Conservation (phyloP, 208 protist genomes). For the Leishmania aethiopica region DNA sequence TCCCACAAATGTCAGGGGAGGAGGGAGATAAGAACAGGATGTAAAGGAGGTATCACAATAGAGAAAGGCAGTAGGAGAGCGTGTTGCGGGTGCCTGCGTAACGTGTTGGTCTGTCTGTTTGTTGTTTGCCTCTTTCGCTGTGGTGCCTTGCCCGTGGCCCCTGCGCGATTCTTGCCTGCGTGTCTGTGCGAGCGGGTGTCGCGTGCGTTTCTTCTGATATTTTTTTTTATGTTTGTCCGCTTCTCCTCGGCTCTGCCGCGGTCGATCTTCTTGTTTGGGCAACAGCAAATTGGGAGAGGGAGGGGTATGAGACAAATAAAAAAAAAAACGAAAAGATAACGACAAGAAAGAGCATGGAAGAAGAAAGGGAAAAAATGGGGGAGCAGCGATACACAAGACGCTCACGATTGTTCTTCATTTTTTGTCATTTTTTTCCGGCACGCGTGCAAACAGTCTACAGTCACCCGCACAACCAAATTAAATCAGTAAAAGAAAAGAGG, state of each 20-base stretch:
- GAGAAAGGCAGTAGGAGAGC: background rate
- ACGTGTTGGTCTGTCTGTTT: background rate
- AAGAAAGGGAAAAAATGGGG: background rate
- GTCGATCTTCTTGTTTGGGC: background rate
- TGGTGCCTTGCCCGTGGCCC: background rate
- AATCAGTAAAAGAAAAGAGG: constrained; percentile 2
- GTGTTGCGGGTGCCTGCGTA: background rate
- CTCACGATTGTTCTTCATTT: background rate
- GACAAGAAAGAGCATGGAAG: background rate
- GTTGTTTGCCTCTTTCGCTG: background rate
- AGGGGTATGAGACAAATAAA: background rate
- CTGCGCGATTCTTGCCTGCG: background rate
- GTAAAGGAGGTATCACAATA: background rate
- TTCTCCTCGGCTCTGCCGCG: background rate
- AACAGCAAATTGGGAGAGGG: constrained; percentile 5
- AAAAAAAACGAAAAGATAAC: background rate
- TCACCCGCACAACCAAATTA: background rate
- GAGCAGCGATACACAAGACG: constrained; percentile 4
- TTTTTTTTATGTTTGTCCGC: constrained; percentile 1
- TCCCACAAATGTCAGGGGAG: background rate
- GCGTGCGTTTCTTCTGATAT: background rate
- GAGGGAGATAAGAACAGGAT: background rate
- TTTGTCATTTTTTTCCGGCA: background rate
- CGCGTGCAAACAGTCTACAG: background rate
- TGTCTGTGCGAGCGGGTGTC: background rate